Conservation (phyloP, 2,329 filamentous ascomycete species). For the Zalaria sp. region DNA sequence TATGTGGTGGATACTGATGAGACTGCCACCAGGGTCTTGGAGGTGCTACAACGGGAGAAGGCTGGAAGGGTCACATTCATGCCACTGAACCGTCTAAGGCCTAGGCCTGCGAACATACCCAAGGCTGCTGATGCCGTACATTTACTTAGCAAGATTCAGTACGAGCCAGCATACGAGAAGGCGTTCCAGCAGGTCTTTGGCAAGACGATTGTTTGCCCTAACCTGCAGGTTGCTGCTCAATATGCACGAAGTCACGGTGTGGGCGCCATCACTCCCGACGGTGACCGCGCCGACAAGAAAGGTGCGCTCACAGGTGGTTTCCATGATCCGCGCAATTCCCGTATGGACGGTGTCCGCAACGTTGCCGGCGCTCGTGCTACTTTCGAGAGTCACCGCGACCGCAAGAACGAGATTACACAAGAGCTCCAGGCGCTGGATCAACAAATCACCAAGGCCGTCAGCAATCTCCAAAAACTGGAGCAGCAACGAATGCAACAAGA, state of each 20-base stretch:
- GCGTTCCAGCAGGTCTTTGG: slow-evolving; percentile 94
- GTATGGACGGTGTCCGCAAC: slow-evolving; percentile 68
- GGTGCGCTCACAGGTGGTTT: slow-evolving; percentile 93
- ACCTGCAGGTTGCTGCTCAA: slow-evolving; percentile 71
- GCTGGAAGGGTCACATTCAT: slow-evolving; percentile 89
- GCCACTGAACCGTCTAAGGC: slow-evolving; percentile 70
- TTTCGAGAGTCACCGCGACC: slow-evolving; percentile 51
- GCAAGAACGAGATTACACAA: slow-evolving; percentile 50
- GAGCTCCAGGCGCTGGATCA: slow-evolving; percentile 73
- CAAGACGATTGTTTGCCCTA: slow-evolving; percentile 87
- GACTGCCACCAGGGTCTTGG: slow-evolving; percentile 69
- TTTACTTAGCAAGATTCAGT: slow-evolving; percentile 72
- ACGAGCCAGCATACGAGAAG: slow-evolving; percentile 60
- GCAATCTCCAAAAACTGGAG: slow-evolving; percentile 69
- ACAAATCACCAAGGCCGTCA: slow-evolving; percentile 74
- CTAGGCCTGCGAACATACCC: slow-evolving; percentile 58
- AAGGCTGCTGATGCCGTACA: slow-evolving; percentile 78
- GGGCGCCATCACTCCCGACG: slow-evolving; percentile 85
- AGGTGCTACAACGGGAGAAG: slow-evolving; percentile 62
- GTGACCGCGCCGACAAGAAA: slow-evolving; percentile 87
- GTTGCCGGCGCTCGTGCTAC: slow-evolving; percentile 63
- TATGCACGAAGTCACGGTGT: slow-evolving; percentile 87
- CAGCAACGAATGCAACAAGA: slow-evolving; percentile 67
- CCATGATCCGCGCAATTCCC: slow-evolving; percentile 72
- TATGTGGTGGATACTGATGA: slow-evolving; percentile 88